Percentiles rank a stretch among this genome's conserved stretches.
Conservation (phyloP, 2,329 filamentous ascomycete genomes). For the Plectosphaerella cucumerina region DNA sequence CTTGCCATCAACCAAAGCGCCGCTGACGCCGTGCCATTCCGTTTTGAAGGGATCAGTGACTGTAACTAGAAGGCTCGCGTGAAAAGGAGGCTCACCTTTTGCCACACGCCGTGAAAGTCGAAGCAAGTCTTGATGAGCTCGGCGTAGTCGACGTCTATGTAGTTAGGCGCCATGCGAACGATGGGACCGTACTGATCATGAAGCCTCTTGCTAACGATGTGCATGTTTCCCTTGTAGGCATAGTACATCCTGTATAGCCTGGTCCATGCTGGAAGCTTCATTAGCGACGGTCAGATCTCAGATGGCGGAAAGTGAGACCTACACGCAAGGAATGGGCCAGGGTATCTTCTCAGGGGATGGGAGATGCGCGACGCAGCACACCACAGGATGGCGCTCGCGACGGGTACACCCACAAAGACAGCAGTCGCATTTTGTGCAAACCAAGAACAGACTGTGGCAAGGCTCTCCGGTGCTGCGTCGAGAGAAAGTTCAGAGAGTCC, state of each 20-base stretch:
- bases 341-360: constrained; percentile 13
- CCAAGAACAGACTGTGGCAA: no score
- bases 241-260: constrained; percentile 20
- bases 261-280: constrained; percentile 16
- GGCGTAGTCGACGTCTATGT: constrained; percentile 19
- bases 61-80: not conserved
- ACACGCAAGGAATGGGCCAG: constrained; percentile 13
- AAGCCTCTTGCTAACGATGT: constrained; percentile 16
- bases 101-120: constrained; percentile 16
- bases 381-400: constrained; percentile 2
- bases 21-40: constrained; percentile 30
- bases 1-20: constrained; percentile 25
- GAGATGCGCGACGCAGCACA: constrained; percentile 6
- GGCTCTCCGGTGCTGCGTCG: no score
- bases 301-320: no score
- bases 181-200: constrained; percentile 24
- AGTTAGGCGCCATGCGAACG: constrained; percentile 26
- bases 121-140: constrained; percentile 22
- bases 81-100: constrained; percentile 6
- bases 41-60: constrained; percentile 18
- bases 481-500: no score
- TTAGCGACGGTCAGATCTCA: no score
- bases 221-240: constrained; percentile 14
- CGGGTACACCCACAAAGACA: not conserved
- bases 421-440: no score